phyloP scores from a whole-genome alignment of 148 eudicot genomes.

The Suaeda aralocaspica region DNA sequence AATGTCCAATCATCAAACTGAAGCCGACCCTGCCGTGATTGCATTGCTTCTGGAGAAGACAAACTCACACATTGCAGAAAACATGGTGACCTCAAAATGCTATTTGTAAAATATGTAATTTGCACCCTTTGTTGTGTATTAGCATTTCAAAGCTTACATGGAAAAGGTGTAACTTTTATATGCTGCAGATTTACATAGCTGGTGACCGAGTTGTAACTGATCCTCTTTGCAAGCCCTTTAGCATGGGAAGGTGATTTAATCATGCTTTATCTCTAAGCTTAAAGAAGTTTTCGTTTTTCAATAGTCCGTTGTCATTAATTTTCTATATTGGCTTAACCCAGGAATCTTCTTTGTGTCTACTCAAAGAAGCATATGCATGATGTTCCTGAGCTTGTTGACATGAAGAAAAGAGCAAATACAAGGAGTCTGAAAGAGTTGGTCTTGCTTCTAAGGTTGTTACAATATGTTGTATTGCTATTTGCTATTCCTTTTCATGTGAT shows the following conservation, averaged over 20 bases:
- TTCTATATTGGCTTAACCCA: constrained; percentile 27
- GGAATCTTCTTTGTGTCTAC: constrained; percentile 94
- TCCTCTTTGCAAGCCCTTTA: constrained; percentile 98
- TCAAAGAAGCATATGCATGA: constrained; percentile 97
- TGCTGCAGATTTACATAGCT: constrained; percentile 77
- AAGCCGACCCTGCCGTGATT: constrained; percentile 98
- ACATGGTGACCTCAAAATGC: constrained; percentile 46
- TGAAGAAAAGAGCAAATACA: constrained; percentile 85
- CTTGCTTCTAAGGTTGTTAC: constrained; percentile 68
- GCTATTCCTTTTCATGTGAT: background rate
- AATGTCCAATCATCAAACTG: constrained; percentile 96
- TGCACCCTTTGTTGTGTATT: constrained; percentile 17
- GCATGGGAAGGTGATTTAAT: constrained; percentile 89
- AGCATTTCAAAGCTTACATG: constrained; percentile 19
- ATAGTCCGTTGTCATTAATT: constrained; percentile 5
- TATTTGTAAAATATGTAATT: constrained; percentile 13
- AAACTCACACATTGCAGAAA: constrained; percentile 61
- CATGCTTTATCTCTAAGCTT: background rate
- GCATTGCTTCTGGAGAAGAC: constrained; percentile 78
- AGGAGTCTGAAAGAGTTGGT: constrained; percentile 96
- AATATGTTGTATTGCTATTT: background rate
- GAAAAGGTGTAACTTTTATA: constrained; percentile 20
- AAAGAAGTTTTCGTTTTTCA: background rate
- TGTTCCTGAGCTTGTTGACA: constrained; percentile 79
- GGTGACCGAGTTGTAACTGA: constrained; percentile 96